Percentiles rank a stretch among this genome's conserved stretches.
Evolutionary conservation across 1,284 basidiomycete genomes (phyloP).

Genomic region (Cutaneotrichosporon spelunceum): DNA sequence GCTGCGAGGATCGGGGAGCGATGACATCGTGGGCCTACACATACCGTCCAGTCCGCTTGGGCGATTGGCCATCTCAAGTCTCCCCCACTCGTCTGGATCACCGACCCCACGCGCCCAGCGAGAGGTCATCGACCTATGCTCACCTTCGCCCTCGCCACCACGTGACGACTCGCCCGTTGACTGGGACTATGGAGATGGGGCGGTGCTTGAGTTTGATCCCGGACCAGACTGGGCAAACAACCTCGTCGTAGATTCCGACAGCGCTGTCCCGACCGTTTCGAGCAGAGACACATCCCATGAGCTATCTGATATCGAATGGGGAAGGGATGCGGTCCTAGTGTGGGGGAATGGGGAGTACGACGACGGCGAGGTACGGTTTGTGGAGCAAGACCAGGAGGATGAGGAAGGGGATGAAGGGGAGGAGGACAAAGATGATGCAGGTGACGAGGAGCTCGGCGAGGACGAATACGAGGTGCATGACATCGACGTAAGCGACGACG

Average conservation of each 20-base stretch:
- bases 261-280: neutral
- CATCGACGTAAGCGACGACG: constrained; percentile 16
- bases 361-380: constrained; percentile 22
- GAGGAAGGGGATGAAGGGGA: neutral
- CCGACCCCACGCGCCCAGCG: neutral
- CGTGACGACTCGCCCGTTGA: neutral
- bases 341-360: constrained; percentile 23
- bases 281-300: neutral
- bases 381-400: neutral
- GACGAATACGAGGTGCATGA: constrained; percentile 8
- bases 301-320: constrained; percentile 12
- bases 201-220: neutral
- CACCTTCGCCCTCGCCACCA: neutral
- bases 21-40: neutral
- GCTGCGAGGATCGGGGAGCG: constrained; percentile 13
- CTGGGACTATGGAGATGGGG: neutral
- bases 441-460: constrained; percentile 1
- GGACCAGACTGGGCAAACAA: neutral
- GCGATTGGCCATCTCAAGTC: constrained; percentile 8
- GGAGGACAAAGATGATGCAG: neutral
- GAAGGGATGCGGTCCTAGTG: constrained; percentile 28
- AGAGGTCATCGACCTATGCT: constrained; percentile 11
- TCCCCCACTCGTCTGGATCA: neutral
- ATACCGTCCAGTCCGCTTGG: constrained; percentile 14
- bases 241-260: neutral